A percentile compares a stretch with the other conserved stretches of the same genome.
Evolutionary conservation across 495 filamentous ascomycete species (phyloP).

Genomic region (Penicillium verhagenii): DNA sequence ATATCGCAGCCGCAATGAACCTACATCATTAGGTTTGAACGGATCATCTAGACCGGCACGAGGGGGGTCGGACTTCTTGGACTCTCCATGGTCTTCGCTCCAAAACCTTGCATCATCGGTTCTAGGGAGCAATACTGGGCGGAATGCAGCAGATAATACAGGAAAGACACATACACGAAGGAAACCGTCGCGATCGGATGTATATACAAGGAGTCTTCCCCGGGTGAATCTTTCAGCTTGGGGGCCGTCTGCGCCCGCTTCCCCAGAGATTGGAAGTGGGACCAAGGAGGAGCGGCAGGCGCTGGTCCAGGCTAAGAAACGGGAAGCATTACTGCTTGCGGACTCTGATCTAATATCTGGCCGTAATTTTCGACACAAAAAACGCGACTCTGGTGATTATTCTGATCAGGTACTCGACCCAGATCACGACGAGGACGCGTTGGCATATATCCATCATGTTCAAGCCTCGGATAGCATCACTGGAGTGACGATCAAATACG

Average conservation of each 20-base stretch:
- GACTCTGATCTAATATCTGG: slow-evolving; percentile 49
- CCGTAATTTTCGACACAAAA: slow-evolving; percentile 51
- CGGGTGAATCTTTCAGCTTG: slow-evolving; percentile 45
- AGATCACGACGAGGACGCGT: slow-evolving; percentile 64
- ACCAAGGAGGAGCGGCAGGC: slow-evolving; percentile 56
- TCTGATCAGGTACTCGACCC: slow-evolving; percentile 36
- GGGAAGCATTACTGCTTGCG: slow-evolving; percentile 57
- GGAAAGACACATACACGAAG: slow-evolving; percentile 33
- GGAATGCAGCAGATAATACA: slow-evolving; percentile 29
- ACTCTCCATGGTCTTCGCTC: slow-evolving; percentile 54
- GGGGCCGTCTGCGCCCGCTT: slow-evolving; percentile 50
- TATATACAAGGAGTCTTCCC: slow-evolving; percentile 39
- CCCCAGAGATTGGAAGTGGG: slow-evolving; percentile 49
- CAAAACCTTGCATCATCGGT: slow-evolving; percentile 55
- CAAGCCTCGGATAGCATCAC: slow-evolving; percentile 79
- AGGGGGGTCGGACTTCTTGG: slow-evolving; percentile 44
- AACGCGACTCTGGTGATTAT: slow-evolving; percentile 57
- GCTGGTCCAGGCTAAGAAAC: slow-evolving; percentile 60
- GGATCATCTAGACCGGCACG: slow-evolving; percentile 30
- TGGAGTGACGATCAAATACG: slow-evolving; percentile 85
- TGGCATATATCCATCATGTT: slow-evolving; percentile 91
- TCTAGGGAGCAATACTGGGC: slow-evolving; percentile 45
- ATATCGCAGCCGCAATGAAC: slow-evolving; percentile 22
- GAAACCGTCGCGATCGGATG: slow-evolving; percentile 46
- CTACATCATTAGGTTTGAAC: slow-evolving; percentile 31